Evolutionary conservation across 495 filamentous ascomycete genomes (phyloP).

Genomic region (Neurospora intermedia): DNA sequence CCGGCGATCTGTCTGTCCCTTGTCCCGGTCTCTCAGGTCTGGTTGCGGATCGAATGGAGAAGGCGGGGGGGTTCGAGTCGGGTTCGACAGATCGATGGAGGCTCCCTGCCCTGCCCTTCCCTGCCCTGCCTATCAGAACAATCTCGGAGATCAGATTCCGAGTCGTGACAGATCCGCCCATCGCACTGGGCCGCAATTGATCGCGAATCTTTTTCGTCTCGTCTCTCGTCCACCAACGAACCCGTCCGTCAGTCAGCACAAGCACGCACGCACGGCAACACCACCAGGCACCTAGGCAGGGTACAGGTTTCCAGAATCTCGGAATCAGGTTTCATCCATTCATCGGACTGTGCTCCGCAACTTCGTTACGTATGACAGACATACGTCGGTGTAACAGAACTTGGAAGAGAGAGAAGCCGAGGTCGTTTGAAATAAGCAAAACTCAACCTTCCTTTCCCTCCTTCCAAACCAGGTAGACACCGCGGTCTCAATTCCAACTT

Average conservation of each 20-base stretch:
- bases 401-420: too few relatives aligned
- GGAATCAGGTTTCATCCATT: neutral
- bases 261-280: neutral
- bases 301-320: neutral
- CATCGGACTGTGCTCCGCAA: neutral
- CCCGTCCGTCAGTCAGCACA: too few relatives aligned
- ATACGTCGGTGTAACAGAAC: neutral
- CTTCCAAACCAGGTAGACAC: too few relatives aligned
- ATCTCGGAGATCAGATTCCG: neutral
- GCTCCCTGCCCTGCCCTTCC: neutral
- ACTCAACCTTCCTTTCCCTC: too few relatives aligned
- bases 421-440: too few relatives aligned
- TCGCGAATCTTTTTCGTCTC: neutral
- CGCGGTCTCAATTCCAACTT: too few relatives aligned
- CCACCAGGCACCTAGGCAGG: neutral
- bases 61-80: too few relatives aligned
- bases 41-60: neutral
- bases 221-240: neutral
- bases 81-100: neutral
- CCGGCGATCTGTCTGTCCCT: neutral
- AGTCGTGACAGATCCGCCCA: neutral
- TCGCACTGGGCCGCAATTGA: neutral
- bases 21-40: too few relatives aligned
- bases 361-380: neutral
- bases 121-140: neutral